Base-by-base conservation (phyloP, 805 yeast species). In the Saturnispora saitoi region DNA sequence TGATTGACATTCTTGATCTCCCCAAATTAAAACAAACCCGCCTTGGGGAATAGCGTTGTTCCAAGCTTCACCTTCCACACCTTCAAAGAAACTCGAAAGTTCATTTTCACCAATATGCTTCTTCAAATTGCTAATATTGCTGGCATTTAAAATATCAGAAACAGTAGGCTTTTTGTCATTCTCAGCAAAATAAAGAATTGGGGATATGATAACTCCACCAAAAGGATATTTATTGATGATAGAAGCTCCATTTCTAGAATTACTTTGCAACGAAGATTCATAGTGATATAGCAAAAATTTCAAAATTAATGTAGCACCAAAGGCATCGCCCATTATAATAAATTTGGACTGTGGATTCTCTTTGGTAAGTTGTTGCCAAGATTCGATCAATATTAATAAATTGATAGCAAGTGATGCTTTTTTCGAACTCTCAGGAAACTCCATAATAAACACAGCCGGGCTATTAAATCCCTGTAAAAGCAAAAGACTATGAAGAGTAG, bases 391-490 rank as follows among this genome's bases (percentile, higher is more conserved):
- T 1, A 22, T 4, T 5, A 30, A 30, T 19, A 51, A 20, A 24
- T 32, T 43, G 19, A 36, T 30, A 31, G 48, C 48, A 45, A 49
- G 48, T 26, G 51, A n/a, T 30, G 52, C 32, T 14, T 22, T 38
- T 45, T 53, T 50, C 4, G 49, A 40, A 26, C 32, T 32, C 22
- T 50, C 50, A 10, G 62, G 58, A 36, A 65, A 42, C 24, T 71
- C 67, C 19, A 70, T 59, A 7, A 73, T 63, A 37, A 70, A 70
- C 3, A 72, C 61, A 4, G 67, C 70, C 1, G 82, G 81, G 52
- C 70, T 73, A 22, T 58, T 50, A 53, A 77, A 76, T 1, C 81
- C 81, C 53, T 73, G 77, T 45, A 70, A 61, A 26, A 70, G 64
- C 31, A 77, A 61, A 17, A 71, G 59, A 2, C 70, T 66, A 24